These are phyloP conservation scores for Oryza punctata DNA, from an alignment of 176 grass and related monocot genomes.

Conservation along the genomic window DNA sequence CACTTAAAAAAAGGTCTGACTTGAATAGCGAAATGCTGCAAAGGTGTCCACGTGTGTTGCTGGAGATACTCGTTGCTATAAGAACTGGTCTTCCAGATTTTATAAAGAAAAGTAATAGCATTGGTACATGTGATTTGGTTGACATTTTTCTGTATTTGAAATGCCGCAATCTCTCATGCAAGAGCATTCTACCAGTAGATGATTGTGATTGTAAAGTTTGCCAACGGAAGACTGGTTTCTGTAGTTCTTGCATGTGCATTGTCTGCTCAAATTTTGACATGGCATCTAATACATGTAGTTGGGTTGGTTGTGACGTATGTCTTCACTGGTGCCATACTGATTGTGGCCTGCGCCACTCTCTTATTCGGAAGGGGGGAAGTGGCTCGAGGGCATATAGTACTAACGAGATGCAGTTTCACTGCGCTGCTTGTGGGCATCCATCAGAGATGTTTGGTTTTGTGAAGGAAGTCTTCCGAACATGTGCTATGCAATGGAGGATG, in stretches of 20 bases:
- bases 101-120: slow-evolving; percentile 52
- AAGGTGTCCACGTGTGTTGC: slow-evolving; percentile 60
- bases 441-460: slow-evolving; percentile 99
- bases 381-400: slow-evolving; percentile 35
- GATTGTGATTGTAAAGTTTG: slow-evolving; percentile 93
- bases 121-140: slow-evolving; percentile 72
- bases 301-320: slow-evolving; percentile 95
- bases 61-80: slow-evolving; percentile 89
- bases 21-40: slow-evolving; percentile 61
- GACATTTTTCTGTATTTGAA: slow-evolving; percentile 85
- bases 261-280: slow-evolving; percentile 84
- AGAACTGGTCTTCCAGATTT: slow-evolving; percentile 75
- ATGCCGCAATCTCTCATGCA: slow-evolving; percentile 81
- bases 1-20: slow-evolving; percentile 72
- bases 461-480: slow-evolving; percentile 87
- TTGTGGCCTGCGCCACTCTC: slow-evolving; percentile 65
- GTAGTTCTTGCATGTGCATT: slow-evolving; percentile 87
- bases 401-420: slow-evolving; percentile 78
- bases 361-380: slow-evolving; percentile 69
- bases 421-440: slow-evolving; percentile 74
- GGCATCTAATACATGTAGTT: slow-evolving; percentile 91
- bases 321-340: slow-evolving; percentile 99
- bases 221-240: slow-evolving; percentile 66
- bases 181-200: slow-evolving; percentile 65
- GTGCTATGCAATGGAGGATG: slow-evolving; percentile 72